These are phyloP conservation scores for Chaetothyriales sp. DNA, from an alignment of 2,329 filamentous ascomycete genomes.

Conservation along the genomic window DNA sequence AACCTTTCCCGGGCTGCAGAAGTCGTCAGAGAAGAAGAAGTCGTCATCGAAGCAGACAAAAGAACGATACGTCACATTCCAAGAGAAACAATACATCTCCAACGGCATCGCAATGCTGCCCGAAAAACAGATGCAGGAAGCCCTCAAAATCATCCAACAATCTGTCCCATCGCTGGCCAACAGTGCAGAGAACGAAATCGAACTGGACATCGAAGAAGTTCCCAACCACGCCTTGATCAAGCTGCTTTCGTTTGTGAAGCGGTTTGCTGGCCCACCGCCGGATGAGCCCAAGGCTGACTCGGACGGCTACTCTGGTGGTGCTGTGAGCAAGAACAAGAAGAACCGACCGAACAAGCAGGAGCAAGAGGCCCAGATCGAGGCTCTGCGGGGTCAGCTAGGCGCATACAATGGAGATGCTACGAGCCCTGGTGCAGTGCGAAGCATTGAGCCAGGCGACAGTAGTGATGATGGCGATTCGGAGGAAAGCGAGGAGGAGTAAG, in stretches of 20 bases:
- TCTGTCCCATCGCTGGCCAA: constrained; percentile 59
- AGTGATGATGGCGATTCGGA: constrained; percentile 35
- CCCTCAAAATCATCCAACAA: constrained; percentile 78
- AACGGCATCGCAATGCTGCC: constrained; percentile 70
- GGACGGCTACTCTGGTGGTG: constrained; percentile 18
- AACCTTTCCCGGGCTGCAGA: constrained; percentile 19
- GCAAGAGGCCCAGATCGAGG: constrained; percentile 36
- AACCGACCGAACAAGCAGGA: constrained; percentile 37
- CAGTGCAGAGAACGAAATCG: constrained; percentile 32
- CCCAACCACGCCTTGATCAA: constrained; percentile 32
- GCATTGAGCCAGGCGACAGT: constrained; percentile 30
- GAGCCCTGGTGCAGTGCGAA: constrained; percentile 29
- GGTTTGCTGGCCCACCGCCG: constrained; percentile 29
- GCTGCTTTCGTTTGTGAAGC: constrained; percentile 33
- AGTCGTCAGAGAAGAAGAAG: constrained; percentile 35
- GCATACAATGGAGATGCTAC: constrained; percentile 27
- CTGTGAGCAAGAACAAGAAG: constrained; percentile 33
- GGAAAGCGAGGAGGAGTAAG: constrained; percentile 35
- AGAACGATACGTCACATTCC: constrained; percentile 51
- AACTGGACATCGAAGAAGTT: constrained; percentile 35
- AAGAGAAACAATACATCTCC: constrained; percentile 85
- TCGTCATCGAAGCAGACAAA: constrained; percentile 34
- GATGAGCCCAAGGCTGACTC: constrained; percentile 27
- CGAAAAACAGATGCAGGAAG: constrained; percentile 59
- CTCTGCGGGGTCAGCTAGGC: constrained; percentile 31